Percentiles rank a stretch among this genome's conserved stretches.
Conservation (phyloP, 768 basidiomycete genomes). For the Pholiota conissans region DNA sequence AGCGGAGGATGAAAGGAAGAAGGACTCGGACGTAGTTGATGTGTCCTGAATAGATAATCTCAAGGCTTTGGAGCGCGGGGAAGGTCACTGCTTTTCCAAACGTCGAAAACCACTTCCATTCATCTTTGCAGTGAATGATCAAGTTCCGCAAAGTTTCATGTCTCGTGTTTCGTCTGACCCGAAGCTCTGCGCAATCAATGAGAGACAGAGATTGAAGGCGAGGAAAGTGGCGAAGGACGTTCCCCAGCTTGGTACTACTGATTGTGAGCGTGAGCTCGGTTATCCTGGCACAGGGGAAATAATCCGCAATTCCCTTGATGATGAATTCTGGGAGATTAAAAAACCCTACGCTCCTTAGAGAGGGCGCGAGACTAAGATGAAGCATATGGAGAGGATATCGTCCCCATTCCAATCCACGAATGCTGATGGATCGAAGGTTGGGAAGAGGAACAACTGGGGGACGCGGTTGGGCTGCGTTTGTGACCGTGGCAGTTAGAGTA, state of each 20-base stretch:
- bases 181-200: background rate
- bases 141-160: background rate
- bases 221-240: background rate
- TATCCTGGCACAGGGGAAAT: background rate
- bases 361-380: background rate
- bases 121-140: background rate
- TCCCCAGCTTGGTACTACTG: background rate
- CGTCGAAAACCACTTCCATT: background rate
- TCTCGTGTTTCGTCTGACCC: background rate
- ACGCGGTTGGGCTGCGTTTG: background rate
- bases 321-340: background rate
- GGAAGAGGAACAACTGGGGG: background rate
- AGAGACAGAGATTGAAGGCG: background rate
- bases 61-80: constrained; percentile 6
- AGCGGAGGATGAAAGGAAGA: constrained; percentile 10
- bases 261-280: background rate
- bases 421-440: background rate
- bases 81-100: background rate
- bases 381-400: background rate
- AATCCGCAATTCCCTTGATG: background rate
- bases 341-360: background rate
- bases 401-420: background rate
- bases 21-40: constrained; percentile 1
- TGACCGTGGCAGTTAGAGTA: too few species aligned
- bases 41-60: background rate